A percentile compares a stretch with the other conserved stretches of the same genome.
Conservation (phyloP, 2,329 filamentous ascomycete genomes). For the Microdochium nivale region DNA sequence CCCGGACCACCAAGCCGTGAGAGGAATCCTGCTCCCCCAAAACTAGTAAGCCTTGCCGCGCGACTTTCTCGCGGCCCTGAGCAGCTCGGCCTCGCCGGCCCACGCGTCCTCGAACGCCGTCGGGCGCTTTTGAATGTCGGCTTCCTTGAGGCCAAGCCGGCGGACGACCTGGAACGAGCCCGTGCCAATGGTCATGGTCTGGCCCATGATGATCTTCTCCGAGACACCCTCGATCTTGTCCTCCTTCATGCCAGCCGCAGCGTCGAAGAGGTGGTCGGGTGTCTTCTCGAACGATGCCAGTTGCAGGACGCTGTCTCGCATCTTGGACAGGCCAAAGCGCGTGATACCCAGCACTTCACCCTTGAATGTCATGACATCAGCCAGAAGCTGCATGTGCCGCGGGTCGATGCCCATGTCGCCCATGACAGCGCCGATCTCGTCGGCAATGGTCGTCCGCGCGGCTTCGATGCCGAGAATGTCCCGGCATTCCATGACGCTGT, state of each 20-base stretch:
- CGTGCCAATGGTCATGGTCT: slow-evolving; percentile 85
- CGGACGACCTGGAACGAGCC: slow-evolving; percentile 87
- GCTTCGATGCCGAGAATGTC: slow-evolving; percentile 93
- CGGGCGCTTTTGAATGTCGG: slow-evolving; percentile 47
- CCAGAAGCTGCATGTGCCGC: slow-evolving; percentile 93
- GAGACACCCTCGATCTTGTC: slow-evolving; percentile 89
- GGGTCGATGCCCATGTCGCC: slow-evolving; percentile 91
- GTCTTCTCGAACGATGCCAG: slow-evolving; percentile 97
- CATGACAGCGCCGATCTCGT: slow-evolving; percentile 87
- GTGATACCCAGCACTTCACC: slow-evolving; percentile 95
- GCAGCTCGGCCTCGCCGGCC: slow-evolving; percentile 24
- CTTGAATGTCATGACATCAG: slow-evolving; percentile 99
- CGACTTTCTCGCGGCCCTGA: not conserved
- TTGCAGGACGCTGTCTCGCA: slow-evolving; percentile 89
- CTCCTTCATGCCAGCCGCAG: slow-evolving; percentile 82
- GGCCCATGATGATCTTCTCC: slow-evolving; percentile 97
- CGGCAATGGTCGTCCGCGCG: slow-evolving; percentile 78
- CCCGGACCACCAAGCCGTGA: too few species aligned
- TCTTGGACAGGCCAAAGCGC: slow-evolving; percentile 91
- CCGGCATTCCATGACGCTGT: slow-evolving; percentile 83
- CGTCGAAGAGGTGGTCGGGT: slow-evolving; percentile 92
- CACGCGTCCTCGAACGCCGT: slow-evolving; percentile 67
- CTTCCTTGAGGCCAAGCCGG: slow-evolving; percentile 56
- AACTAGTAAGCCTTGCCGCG: not conserved
- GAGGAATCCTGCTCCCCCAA: not conserved